Evolutionary conservation across 768 basidiomycete genomes (phyloP), one percentile per base, ranked within the genome.

Genomic region (Lactifluus subvellereus): DNA sequence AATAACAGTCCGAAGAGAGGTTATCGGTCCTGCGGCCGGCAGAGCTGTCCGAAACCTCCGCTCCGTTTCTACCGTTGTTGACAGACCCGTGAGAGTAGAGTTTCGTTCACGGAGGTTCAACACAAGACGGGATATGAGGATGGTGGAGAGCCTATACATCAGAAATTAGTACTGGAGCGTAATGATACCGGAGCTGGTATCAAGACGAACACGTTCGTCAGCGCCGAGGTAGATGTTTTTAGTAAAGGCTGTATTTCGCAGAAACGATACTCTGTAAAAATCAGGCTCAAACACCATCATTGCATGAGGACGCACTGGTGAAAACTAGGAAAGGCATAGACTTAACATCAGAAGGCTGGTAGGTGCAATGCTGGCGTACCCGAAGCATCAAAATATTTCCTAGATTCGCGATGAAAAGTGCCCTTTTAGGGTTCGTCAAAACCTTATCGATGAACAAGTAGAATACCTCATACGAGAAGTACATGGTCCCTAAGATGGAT

Each of bases 141-240:
- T 59, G 49, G 27, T 32, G 22, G 57, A 59, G 35, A 59, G 49
- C 38, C 57, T 59, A 22, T 51, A 22, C 20, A 8, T 47, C 45
- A 3, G 2, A 8, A 48, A 27, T 48, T 22, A 48, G 47, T 13
- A 48, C 11, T 6, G 10, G 22, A 22, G 9, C 6, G 42, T 18
- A 14, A 16, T 33, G 3, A 35, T 27, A 22, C 9, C 27, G 22
- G 42, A 8, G 7, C 30, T 27, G 35, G 27, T 27, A 27, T 27
- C 27, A 7, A 40, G 45, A 64, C 63, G 42, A 55, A 64, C 63
- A 60, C 63, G 35, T 64, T 64, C 8, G 63, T 60, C 30, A 55
- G 3, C 13, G 53, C 30, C 14, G 58, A 35, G 22, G 63, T 50
- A 2, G 54, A 42, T 1, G 53, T 51, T 50, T 43, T 50, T 5